Conservation (phyloP, 805 yeast genomes). For the Sporopachydermia quercuum region DNA sequence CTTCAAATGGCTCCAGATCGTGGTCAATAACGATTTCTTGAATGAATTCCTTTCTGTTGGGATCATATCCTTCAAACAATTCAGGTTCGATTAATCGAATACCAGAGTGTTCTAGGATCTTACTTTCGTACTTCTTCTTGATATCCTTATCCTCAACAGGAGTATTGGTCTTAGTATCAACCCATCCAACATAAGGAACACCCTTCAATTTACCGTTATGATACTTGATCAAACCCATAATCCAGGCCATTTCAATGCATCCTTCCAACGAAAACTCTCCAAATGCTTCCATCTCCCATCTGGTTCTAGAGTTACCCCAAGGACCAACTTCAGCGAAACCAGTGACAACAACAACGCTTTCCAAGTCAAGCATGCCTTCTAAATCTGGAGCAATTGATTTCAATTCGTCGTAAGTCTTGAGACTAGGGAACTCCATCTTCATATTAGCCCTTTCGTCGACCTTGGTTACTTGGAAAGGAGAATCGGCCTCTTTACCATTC, state of each 20-base stretch:
- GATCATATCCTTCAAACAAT: slow-evolving; percentile 86
- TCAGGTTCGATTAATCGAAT: slow-evolving; percentile 95
- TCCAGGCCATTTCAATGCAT: slow-evolving; percentile 99
- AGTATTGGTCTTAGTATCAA: slow-evolving; percentile 80
- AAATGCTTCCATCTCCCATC: slow-evolving; percentile 98
- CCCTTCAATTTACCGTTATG: slow-evolving; percentile 85
- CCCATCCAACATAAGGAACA: slow-evolving; percentile 87
- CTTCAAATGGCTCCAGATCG: slow-evolving; percentile 90
- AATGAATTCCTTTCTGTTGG: slow-evolving; percentile 79
- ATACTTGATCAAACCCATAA: slow-evolving; percentile 94
- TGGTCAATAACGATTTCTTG: slow-evolving; percentile 96
- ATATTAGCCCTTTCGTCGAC: slow-evolving; percentile 92
- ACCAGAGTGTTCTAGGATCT: slow-evolving; percentile 88
- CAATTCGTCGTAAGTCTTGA: slow-evolving; percentile 64
- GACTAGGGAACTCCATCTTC: slow-evolving; percentile 83
- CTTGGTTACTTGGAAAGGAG: slow-evolving; percentile 61
- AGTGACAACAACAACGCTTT: slow-evolving; percentile 83
- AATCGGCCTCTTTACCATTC: slow-evolving; percentile 78
- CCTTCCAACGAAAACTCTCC: slow-evolving; percentile 97
- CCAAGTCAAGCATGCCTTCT: slow-evolving; percentile 86
- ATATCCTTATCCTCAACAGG: slow-evolving; percentile 94
- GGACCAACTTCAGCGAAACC: slow-evolving; percentile 99
- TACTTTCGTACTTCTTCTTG: slow-evolving; percentile 80
- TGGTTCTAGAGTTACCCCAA: slow-evolving; percentile 97
- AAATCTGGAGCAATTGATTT: slow-evolving; percentile 50